Conservation (phyloP, 75 land plant species). For the Larix kaempferi region DNA sequence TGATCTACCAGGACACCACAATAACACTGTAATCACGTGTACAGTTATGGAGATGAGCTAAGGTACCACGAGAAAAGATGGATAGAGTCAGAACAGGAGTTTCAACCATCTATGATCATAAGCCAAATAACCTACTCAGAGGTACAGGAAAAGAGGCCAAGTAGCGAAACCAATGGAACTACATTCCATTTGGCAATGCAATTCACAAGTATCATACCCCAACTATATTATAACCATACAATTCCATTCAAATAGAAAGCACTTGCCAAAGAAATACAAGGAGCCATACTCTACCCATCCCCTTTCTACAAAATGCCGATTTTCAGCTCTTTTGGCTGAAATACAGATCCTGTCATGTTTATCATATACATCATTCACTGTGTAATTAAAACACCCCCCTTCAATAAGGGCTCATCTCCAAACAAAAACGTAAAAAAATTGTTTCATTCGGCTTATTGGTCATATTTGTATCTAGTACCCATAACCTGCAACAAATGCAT, state of each 20-base stretch:
- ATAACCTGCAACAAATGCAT: constrained; percentile 1
- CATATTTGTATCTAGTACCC: background rate
- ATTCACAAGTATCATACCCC: background rate
- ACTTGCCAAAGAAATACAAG: background rate
- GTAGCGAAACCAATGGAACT: no score
- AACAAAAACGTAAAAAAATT: background rate
- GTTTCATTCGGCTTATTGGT: background rate
- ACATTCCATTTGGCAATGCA: no score
- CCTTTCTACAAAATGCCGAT: background rate
- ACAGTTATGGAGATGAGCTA: no score
- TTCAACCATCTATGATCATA: no score
- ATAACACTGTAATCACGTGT: no score
- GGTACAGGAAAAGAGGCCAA: no score
- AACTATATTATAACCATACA: background rate
- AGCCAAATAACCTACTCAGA: no score
- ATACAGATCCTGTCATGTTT: background rate
- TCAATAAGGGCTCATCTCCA: background rate
- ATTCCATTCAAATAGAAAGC: background rate
- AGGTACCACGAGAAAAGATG: no score
- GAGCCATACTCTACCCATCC: background rate
- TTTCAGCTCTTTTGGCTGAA: constrained; percentile 7
- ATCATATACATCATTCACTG: background rate
- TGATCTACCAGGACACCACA: no score
- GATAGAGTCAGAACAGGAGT: no score
- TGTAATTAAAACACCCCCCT: background rate